Evolutionary conservation across 2,329 filamentous ascomycete species (phyloP).

Genomic region (Xylaria sp.): DNA sequence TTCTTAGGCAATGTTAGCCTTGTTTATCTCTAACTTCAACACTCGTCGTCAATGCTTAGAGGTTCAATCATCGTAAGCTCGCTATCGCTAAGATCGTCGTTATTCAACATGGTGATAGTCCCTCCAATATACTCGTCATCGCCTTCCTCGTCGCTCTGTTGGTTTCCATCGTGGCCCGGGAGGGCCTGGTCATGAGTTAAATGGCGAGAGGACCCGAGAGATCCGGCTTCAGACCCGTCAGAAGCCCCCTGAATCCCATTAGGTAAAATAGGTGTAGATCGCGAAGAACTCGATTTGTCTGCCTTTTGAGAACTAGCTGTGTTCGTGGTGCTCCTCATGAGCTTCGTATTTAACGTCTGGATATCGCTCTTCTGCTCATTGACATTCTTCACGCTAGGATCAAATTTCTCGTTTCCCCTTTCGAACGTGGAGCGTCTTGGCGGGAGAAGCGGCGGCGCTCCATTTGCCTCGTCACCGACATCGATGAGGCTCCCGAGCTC

Average conservation of each 20-base stretch:
- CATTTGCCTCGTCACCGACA: conserved; percentile 44
- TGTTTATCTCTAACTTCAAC: no score
- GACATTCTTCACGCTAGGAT: conserved; percentile 35
- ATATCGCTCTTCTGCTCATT: conserved; percentile 35
- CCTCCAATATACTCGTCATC: conserved; percentile 42
- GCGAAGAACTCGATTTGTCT: background rate
- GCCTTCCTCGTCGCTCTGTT: conserved; percentile 30
- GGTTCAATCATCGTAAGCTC: conserved; percentile 39
- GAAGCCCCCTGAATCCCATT: background rate
- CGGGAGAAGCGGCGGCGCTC: conserved; percentile 18
- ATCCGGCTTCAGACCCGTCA: no score
- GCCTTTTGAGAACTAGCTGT: background rate
- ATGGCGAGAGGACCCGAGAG: background rate
- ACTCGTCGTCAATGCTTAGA: conserved; percentile 20
- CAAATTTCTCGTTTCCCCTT: conserved; percentile 38
- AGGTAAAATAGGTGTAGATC: background rate
- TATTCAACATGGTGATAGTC: conserved; percentile 46
- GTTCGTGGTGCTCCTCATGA: conserved; percentile 5
- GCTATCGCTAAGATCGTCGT: conserved; percentile 42
- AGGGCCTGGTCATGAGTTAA: background rate
- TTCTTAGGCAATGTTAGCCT: no score
- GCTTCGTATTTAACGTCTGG: conserved; percentile 25
- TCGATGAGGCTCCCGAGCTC: conserved; percentile 48
- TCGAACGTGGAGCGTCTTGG: conserved; percentile 28
- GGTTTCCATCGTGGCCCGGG: background rate